Evolutionary conservation across 73 alveolate genomes (phyloP), one percentile per base, ranked within the genome.

Genomic region (Paraurostyla sp.): DNA sequence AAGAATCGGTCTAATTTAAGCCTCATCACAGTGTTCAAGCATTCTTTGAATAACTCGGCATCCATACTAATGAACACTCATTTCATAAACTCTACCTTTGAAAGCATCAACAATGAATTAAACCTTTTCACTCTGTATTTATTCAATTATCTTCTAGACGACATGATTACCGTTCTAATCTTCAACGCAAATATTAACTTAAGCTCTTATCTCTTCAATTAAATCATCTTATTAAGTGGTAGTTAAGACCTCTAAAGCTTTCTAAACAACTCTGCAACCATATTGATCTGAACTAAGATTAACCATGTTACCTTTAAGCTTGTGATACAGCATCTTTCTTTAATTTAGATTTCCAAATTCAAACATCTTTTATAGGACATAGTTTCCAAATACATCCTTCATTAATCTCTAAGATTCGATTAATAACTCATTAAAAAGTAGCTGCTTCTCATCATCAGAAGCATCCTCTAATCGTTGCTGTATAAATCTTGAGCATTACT

Each of bases 121-220:
- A 18, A 92, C 83, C 59, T 89, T 82, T 29, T 95, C 96, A 27
- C 92, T 51, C 15, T 93, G 92, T 30, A 96, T 71, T 20, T 83
- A 85, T 75, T 96, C 98, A 46, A 96, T 91, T 65, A 97, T 90
- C 87, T 97, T 97, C 92, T 97, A 95, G 50, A 97, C 87, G 15
- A 97, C 99, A 63, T 97, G 99, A 93, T 97, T 97, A 18, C 99
- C 99, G 85, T 97, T 96, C 83, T 90, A 97, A 85, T 97, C 99
- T 48, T 97, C 98, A 20, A 97, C 95, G 90, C 97, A 93, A 52
- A 88, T 48, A 56, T 71, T 23, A 38, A 93, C 95, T 38, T 90
- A 59, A 42, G 92, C 93, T 59, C 76, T 93, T 81, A 95, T 41
- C 88, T 93, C 97, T 25, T 69, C 92, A 20, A 94, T 89, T 52